A percentile compares a stretch with the other conserved stretches of the same genome.
These are phyloP conservation scores for Astrocystis sublimbata DNA, from an alignment of 495 filamentous ascomycete species.

Conservation along the genomic window DNA sequence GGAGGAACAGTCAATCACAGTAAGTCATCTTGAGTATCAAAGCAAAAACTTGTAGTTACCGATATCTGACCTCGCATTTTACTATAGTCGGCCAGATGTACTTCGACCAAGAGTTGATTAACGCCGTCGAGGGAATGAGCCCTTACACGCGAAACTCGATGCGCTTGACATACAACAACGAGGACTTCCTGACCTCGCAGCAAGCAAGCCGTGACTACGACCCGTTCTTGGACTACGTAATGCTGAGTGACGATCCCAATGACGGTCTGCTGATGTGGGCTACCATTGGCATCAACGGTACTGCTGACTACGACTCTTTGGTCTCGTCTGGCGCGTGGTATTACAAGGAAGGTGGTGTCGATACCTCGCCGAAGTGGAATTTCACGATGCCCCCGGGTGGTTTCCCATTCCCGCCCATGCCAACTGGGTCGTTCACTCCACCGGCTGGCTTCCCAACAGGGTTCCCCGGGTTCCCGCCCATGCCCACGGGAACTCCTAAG, in stretches of 20 bases:
- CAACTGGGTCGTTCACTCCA: conserved; percentile 9
- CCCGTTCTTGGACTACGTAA: conserved; percentile 41
- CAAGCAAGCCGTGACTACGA: conserved; percentile 37
- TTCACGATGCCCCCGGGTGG: conserved; percentile 16
- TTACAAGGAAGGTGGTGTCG: conserved; percentile 18
- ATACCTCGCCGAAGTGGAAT: conserved; percentile 15
- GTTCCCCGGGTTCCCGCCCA: conserved; percentile 12
- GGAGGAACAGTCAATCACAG: conserved; percentile 46
- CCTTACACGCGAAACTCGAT: conserved; percentile 56
- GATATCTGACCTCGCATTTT: background rate
- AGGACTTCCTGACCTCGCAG: conserved; percentile 37
- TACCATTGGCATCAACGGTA: conserved; percentile 56
- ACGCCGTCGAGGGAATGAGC: conserved; percentile 49
- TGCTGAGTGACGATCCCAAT: conserved; percentile 48
- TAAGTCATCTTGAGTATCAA: conserved; percentile 30
- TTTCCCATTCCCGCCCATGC: conserved; percentile 2
- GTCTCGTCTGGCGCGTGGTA: conserved; percentile 26
- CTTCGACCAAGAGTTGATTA: conserved; percentile 53
- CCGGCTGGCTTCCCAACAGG: conserved; percentile 11
- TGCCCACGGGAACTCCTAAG: conserved; percentile 8
- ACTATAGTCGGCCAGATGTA: conserved; percentile 51
- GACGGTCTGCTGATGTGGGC: conserved; percentile 58
- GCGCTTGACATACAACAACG: conserved; percentile 42
- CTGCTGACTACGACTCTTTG: conserved; percentile 41
- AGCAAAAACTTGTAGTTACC: background rate